A percentile compares a stretch with the other conserved stretches of the same genome.
Conservation (phyloP, 73 alveolate genomes). For the Paramecium octaurelia region DNA sequence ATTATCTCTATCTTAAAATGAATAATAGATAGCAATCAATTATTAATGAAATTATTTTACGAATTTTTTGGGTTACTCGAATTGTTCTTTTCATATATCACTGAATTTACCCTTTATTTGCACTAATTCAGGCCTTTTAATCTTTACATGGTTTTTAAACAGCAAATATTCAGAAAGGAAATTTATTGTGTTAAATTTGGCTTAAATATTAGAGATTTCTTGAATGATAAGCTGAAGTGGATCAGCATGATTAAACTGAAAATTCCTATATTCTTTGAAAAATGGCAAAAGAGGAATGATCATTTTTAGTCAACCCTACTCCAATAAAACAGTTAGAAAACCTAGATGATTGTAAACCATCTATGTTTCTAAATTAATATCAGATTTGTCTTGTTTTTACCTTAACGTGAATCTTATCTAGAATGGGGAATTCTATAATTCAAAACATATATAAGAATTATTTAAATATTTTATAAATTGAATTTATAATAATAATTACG, state of each 20-base stretch:
- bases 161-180: neutral
- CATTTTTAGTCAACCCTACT: neutral
- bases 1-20: constrained; percentile 90
- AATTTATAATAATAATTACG: neutral
- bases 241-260: neutral
- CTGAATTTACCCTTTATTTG: constrained; percentile 53
- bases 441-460: neutral
- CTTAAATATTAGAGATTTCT: neutral
- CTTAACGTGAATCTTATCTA: neutral
- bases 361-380: neutral
- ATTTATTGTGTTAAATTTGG: neutral
- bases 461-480: neutral
- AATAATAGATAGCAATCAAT: constrained; percentile 88
- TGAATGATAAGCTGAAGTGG: constrained; percentile 13
- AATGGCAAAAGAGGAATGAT: neutral
- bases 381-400: neutral
- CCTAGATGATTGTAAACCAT: neutral
- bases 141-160: constrained; percentile 3
- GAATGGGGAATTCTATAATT: neutral
- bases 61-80: neutral
- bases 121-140: constrained; percentile 60
- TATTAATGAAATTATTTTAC: no score
- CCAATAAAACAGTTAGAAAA: neutral
- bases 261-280: neutral
- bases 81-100: constrained; percentile 47